phyloP scores from a whole-genome alignment of 2,329 filamentous ascomycete species.

The Pseudogymnoascus sp. region DNA sequence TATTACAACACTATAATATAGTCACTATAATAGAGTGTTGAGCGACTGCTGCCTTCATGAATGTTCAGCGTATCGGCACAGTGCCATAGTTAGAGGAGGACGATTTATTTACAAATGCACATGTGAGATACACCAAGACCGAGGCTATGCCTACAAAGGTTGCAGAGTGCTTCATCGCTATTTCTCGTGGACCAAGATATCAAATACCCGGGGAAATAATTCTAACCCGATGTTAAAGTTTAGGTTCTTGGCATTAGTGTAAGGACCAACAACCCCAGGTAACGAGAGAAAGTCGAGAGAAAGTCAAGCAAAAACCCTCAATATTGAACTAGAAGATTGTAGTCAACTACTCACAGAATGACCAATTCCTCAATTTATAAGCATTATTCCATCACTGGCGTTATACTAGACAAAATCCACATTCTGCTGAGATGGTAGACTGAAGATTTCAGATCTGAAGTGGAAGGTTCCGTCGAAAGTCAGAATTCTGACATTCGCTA shows the following conservation, averaged over 20 bases:
- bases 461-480: background rate
- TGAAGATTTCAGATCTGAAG: background rate
- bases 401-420: background rate
- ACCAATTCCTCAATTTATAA: background rate
- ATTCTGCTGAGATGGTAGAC: background rate
- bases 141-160: background rate
- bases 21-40: too few relatives aligned
- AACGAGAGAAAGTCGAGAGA: background rate
- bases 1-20: background rate
- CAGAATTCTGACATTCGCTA: constrained; percentile 5
- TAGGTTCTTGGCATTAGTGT: background rate
- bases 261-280: background rate
- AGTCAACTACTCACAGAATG: background rate
- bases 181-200: background rate
- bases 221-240: background rate
- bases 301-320: background rate
- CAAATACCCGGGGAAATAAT: too few relatives aligned
- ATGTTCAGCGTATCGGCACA: background rate
- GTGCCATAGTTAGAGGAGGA: background rate
- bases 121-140: background rate
- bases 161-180: background rate
- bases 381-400: background rate
- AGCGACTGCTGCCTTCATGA: background rate
- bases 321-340: background rate
- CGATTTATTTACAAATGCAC: background rate